Evolutionary conservation across 176 grass and related monocot genomes (phyloP), one percentile per base, ranked within the genome.

Genomic region (Oryza meyeriana): DNA sequence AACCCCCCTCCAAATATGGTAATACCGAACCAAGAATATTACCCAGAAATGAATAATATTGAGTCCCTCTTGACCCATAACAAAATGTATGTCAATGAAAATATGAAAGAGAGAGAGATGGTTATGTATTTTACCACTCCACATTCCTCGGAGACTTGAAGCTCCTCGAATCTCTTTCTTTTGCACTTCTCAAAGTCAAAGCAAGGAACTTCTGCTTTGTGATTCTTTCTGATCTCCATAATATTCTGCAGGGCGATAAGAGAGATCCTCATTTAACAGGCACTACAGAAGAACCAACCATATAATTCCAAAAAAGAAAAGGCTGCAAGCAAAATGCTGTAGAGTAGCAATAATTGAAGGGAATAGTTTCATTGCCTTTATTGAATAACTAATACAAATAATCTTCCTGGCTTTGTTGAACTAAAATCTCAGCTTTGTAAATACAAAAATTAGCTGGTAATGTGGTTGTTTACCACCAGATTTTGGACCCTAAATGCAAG

Each of bases 101-200:
- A 5, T 44, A 61, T 44, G 27, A 28, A 47, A 80, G 13, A 24
- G 36, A 24, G 36, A 18, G 22, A 17, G 42, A 65, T 59, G 24
- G 26, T 32, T 75, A 81, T 78, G 77, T 88, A 87, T 47, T 80
- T 91, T 94, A 98, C 95, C 95, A 98, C 95, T 62, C 95, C 95
- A 90, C 90, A 94, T 79, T 98, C 95, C 71, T 98, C 95, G 1
- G 95, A 95, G 65, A 98, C 95, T 86, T 93, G 92, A 88, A 98
- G 80, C 47, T 98, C 92, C 79, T 98, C 91, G 73, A 98, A 95
- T 83, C 86, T 88, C 79, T 93, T 90, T 84, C 95, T 91, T 45
- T 83, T 88, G 62, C 89, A 95, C 82, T 93, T 98, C 84, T 98
- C 95, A 38, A 95, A 95, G 86, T 98, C 92, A 13, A 95, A 98